Conservation (phyloP, 257 asterid genomes). For the Coffea eugenioides region DNA sequence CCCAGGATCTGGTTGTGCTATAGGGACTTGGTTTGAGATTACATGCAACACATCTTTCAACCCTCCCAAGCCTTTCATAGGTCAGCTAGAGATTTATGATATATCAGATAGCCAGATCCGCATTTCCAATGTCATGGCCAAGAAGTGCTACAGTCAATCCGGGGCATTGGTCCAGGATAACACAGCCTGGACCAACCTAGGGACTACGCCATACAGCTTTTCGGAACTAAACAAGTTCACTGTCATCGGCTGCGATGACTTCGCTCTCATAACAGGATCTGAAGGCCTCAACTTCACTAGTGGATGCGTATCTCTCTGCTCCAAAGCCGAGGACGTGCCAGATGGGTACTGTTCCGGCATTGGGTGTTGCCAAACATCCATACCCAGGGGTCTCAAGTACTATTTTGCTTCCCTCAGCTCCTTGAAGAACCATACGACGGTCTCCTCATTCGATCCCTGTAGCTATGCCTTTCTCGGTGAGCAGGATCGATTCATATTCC, state of each 20-base stretch:
- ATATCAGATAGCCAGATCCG: slow-evolving; percentile 57
- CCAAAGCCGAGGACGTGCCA: slow-evolving; percentile 31
- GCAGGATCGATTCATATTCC: slow-evolving; percentile 34
- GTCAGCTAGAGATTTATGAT: slow-evolving; percentile 27
- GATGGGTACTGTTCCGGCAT: slow-evolving; percentile 54
- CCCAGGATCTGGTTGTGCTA: slow-evolving; percentile 36
- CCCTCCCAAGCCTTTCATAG: slow-evolving; percentile 44
- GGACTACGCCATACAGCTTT: slow-evolving; percentile 43
- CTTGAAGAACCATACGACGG: slow-evolving; percentile 29
- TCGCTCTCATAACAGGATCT: slow-evolving; percentile 30
- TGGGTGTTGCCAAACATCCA: slow-evolving; percentile 74
- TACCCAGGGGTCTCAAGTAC: slow-evolving; percentile 45
- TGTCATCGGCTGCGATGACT: slow-evolving; percentile 66
- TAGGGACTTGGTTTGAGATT: slow-evolving; percentile 29
- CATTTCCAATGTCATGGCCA: slow-evolving; percentile 40
- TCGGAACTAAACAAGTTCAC: slow-evolving; percentile 52
- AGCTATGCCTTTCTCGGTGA: slow-evolving; percentile 75
- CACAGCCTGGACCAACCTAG: slow-evolving; percentile 31
- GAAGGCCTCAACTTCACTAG: slow-evolving; percentile 30
- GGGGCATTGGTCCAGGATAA: slow-evolving; percentile 16
- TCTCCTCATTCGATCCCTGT: slow-evolving; percentile 49
- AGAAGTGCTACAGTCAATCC: slow-evolving; percentile 36
- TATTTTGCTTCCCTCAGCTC: slow-evolving; percentile 9
- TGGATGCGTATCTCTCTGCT: slow-evolving; percentile 57
- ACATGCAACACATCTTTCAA: slow-evolving; percentile 44